Conservation (phyloP, 306 rosid species). For the Luffa aegyptiaca region DNA sequence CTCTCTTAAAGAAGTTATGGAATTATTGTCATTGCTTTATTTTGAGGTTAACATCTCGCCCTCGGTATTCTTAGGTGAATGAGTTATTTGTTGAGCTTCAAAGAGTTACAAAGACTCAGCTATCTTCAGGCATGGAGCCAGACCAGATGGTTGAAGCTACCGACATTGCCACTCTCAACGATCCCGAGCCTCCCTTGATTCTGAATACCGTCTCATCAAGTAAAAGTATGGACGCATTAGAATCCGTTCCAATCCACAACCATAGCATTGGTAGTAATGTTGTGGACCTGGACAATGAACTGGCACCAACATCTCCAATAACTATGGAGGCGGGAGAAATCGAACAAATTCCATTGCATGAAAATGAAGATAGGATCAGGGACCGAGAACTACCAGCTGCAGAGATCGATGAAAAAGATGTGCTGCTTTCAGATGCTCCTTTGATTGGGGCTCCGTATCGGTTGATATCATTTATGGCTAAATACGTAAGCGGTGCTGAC, state of each 20-base stretch:
- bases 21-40: neutral
- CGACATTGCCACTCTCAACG: conserved; percentile 13
- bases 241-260: conserved; percentile 24
- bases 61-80: conserved; percentile 37
- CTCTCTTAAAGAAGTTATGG: neutral
- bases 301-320: conserved; percentile 13
- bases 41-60: neutral
- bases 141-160: conserved; percentile 14
- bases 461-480: conserved; percentile 70
- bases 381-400: conserved; percentile 27
- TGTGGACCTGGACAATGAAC: conserved; percentile 13
- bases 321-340: conserved; percentile 48
- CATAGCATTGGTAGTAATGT: conserved; percentile 11
- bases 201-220: conserved; percentile 16
- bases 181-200: conserved; percentile 18
- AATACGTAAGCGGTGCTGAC: conserved; percentile 87
- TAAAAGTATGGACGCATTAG: conserved; percentile 19
- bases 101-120: conserved; percentile 17
- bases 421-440: conserved; percentile 75
- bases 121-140: conserved; percentile 18
- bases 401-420: conserved; percentile 26
- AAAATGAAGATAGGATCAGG: conserved; percentile 26
- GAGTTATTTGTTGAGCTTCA: conserved; percentile 40
- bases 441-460: conserved; percentile 87
- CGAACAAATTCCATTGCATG: conserved; percentile 56